These are phyloP conservation scores for Neophaeococcomyces aloes DNA, from an alignment of 2,329 filamentous ascomycete species.

Conservation along the genomic window DNA sequence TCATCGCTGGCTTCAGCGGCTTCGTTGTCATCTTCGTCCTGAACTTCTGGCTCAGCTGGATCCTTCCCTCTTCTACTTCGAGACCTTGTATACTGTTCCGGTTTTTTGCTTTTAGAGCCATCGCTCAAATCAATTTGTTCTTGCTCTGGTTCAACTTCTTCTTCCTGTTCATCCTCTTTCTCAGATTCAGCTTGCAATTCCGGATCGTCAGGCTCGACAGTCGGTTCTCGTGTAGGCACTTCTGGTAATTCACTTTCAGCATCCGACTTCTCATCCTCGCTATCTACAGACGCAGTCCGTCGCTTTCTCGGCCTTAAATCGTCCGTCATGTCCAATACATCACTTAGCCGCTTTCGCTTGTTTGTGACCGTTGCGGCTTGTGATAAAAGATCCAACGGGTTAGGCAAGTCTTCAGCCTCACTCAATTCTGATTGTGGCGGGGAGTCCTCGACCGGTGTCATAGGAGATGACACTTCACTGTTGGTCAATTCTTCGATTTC, in stretches of 20 bases:
- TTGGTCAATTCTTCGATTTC: slow-evolving; percentile 29
- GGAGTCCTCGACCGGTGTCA: slow-evolving; percentile 18
- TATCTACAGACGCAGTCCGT: slow-evolving; percentile 29
- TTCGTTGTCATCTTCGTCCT: slow-evolving; percentile 37
- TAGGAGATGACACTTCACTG: slow-evolving; percentile 21
- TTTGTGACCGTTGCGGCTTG: slow-evolving; percentile 11
- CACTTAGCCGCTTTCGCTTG: slow-evolving; percentile 27
- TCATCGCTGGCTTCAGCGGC: slow-evolving; percentile 40
- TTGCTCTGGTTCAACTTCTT: slow-evolving; percentile 28
- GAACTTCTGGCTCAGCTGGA: slow-evolving; percentile 31
- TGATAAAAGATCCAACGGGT: slow-evolving; percentile 2
- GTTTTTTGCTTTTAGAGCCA: slow-evolving; percentile 35
- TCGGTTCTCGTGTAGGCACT: slow-evolving; percentile 24
- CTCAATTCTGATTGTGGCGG: slow-evolving; percentile 16
- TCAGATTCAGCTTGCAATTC: slow-evolving; percentile 37
- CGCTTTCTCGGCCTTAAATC: slow-evolving; percentile 28
- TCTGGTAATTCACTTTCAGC: slow-evolving; percentile 18
- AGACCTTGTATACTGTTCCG: slow-evolving; percentile 33
- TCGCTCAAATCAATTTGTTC: slow-evolving; percentile 57
- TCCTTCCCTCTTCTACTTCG: slow-evolving; percentile 32
- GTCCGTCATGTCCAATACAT: slow-evolving; percentile 15
- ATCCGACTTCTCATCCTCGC: slow-evolving; percentile 23
- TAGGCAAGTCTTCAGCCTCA: slow-evolving; percentile 14
- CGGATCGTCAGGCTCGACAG: slow-evolving; percentile 24
- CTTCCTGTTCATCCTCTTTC: slow-evolving; percentile 36